These are phyloP conservation scores for Solanum lycopersicoides DNA, from an alignment of 257 asterid species.

Conservation along the genomic window DNA sequence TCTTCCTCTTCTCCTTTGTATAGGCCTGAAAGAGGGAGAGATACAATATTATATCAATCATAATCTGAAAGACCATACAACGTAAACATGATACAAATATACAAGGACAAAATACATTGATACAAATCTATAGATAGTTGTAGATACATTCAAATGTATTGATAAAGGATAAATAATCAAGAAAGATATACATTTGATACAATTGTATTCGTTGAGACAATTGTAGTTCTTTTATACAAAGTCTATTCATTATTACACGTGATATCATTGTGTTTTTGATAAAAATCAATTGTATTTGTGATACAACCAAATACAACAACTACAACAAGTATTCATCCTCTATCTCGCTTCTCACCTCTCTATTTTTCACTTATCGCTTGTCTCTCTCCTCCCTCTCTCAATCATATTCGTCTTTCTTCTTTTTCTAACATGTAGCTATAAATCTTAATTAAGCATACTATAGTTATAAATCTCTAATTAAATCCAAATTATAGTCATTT, in stretches of 20 bases:
- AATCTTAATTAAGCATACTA: not conserved
- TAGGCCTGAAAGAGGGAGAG: not conserved
- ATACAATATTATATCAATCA: not conserved
- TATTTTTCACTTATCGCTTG: too few species aligned
- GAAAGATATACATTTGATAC: not conserved
- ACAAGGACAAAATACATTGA: too few species aligned
- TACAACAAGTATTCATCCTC: not conserved
- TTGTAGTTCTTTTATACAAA: not conserved
- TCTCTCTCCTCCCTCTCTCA: too few species aligned
- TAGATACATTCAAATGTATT: not conserved
- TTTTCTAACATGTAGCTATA: too few species aligned
- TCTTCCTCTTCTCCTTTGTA: not conserved
- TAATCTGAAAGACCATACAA: too few species aligned
- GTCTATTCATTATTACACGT: too few species aligned
- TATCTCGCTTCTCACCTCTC: not conserved
- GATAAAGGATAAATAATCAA: not conserved
- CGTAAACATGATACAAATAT: too few species aligned
- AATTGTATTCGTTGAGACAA: too few species aligned
- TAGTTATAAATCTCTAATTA: too few species aligned
- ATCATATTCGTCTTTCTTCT: too few species aligned
- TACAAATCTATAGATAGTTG: not conserved
- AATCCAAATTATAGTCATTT: too few species aligned
- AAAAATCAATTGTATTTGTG: not conserved
- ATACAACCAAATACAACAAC: not conserved
- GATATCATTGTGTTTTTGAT: too few species aligned